Evolutionary conservation across 2,329 filamentous ascomycete genomes (phyloP).

Genomic region (Rhexocercosporidium sp.): DNA sequence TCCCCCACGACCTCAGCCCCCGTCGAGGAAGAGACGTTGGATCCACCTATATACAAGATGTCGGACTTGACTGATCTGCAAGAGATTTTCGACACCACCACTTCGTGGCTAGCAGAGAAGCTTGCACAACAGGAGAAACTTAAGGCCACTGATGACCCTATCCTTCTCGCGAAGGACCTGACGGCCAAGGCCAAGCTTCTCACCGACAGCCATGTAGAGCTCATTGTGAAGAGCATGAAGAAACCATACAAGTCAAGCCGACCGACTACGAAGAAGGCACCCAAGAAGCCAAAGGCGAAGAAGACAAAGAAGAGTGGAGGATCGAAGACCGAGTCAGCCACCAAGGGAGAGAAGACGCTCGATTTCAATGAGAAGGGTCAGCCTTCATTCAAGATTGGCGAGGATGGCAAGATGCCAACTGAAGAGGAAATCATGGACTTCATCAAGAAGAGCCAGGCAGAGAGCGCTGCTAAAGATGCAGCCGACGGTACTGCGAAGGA

Average conservation of each 20-base stretch:
- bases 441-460: constrained; percentile 49
- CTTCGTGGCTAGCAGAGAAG: constrained; percentile 77
- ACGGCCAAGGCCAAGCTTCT: constrained; percentile 72
- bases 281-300: constrained; percentile 45
- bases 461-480: constrained; percentile 17
- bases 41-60: constrained; percentile 71
- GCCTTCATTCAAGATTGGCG: constrained; percentile 45
- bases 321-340: constrained; percentile 39
- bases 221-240: constrained; percentile 72
- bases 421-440: constrained; percentile 59
- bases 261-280: constrained; percentile 42
- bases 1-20: constrained; percentile 42
- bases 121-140: constrained; percentile 74
- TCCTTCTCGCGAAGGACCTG: constrained; percentile 75
- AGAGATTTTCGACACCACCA: constrained; percentile 64
- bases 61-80: constrained; percentile 73
- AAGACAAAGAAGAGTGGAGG: constrained; percentile 33
- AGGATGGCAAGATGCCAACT: constrained; percentile 51
- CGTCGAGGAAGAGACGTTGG: constrained; percentile 55
- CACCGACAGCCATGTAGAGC: constrained; percentile 70
- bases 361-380: constrained; percentile 47
- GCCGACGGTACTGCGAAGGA: constrained; percentile 12
- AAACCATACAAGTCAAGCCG: constrained; percentile 48
- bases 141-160: constrained; percentile 72
- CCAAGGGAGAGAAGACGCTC: constrained; percentile 46